These are phyloP conservation scores for Termitomyces titanicus DNA, from an alignment of 768 basidiomycete genomes.

Conservation along the genomic window DNA sequence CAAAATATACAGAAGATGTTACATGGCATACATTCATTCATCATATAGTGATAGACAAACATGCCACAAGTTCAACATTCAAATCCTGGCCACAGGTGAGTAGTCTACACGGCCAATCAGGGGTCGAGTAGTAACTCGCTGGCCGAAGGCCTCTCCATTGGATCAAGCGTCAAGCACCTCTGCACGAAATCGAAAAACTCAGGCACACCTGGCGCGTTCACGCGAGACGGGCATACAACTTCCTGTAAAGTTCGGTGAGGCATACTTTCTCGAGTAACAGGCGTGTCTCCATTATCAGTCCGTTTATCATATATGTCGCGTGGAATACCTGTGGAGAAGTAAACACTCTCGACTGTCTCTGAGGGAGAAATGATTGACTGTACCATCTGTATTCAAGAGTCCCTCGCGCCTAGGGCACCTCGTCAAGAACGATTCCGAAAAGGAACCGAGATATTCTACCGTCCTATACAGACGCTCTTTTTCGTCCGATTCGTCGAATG, in stretches of 20 bases:
- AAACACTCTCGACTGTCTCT: not conserved
- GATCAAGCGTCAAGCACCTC: slow-evolving; percentile 2
- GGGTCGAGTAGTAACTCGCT: slow-evolving; percentile 2
- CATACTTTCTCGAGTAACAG: not conserved
- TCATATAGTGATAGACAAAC: no score
- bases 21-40: no score
- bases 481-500: not conserved
- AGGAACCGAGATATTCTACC: slow-evolving; percentile 1
- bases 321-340: not conserved
- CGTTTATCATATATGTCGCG: not conserved
- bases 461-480: not conserved
- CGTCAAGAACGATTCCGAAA: not conserved
- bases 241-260: not conserved
- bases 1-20: no score
- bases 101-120: not conserved
- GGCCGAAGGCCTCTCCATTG: not conserved
- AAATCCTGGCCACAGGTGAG: no score
- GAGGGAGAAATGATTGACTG: not conserved
- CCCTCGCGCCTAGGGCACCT: not conserved
- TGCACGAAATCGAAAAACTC: not conserved
- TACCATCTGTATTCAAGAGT: not conserved
- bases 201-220: not conserved
- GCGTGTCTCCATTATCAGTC: not conserved
- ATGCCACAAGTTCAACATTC: no score
- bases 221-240: not conserved